These are phyloP conservation scores for Piper longum DNA, from an alignment of 164 flowering plant genomes.

Conservation along the genomic window DNA sequence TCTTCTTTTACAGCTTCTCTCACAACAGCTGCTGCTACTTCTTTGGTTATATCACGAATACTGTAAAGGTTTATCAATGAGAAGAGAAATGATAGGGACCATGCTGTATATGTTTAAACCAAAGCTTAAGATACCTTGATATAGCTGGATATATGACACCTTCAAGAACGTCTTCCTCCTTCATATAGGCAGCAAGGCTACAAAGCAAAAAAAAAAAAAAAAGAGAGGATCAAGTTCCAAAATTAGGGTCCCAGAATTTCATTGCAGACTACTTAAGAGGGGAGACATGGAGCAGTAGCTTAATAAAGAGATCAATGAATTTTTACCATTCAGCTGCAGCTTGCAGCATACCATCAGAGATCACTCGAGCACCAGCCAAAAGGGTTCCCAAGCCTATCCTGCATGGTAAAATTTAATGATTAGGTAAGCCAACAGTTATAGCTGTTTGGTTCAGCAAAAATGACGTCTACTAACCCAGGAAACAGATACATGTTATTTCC, in stretches of 20 bases:
- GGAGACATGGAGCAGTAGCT: not conserved
- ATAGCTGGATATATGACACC: constrained; percentile 82
- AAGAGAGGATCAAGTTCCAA: not conserved
- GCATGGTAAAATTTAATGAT: constrained; percentile 12
- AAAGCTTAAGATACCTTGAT: constrained; percentile 43
- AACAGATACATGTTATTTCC: constrained; percentile 98
- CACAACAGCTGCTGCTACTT: constrained; percentile 88
- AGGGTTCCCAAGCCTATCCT: constrained; percentile 97
- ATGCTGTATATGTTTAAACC: not conserved
- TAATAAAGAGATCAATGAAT: not conserved
- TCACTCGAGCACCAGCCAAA: constrained; percentile 68
- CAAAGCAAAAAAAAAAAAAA: constrained; percentile 1
- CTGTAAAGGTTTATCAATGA: constrained; percentile 22
- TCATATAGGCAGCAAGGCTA: constrained; percentile 93
- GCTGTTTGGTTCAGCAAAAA: not conserved
- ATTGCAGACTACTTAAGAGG: not conserved
- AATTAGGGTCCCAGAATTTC: not conserved
- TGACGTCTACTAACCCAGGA: constrained; percentile 61
- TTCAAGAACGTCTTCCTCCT: constrained; percentile 70
- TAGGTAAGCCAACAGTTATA: not conserved
- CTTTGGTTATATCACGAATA: constrained; percentile 90
- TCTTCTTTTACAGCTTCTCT: constrained; percentile 86
- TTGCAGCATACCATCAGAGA: constrained; percentile 96
- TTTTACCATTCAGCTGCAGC: constrained; percentile 93
- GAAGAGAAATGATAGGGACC: not conserved